Base-by-base conservation (phyloP, 768 basidiomycete genomes). In the Lentinula aciculospora region DNA sequence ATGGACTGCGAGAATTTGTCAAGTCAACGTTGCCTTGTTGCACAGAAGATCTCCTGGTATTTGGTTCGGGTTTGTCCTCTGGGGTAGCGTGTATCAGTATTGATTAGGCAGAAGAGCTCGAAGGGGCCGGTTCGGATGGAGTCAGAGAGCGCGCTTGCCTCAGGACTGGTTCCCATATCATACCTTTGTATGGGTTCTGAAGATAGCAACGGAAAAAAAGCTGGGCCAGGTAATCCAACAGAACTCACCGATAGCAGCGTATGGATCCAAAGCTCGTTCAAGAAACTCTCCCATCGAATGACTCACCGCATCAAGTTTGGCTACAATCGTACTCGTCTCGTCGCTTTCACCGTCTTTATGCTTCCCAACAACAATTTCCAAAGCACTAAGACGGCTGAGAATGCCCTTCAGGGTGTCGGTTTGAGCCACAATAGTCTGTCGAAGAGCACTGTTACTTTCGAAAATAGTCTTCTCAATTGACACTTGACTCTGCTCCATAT, bases 201-300 rank as follows among this genome's bases (percentile, higher is more conserved):
- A 6, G 17, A 25, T 2, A n/a, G 23, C n/a, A 21, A n/a, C 21
- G 17, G 9, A 17, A 39, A 28, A 42, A 5, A 39, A 40, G 21
- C 12, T 15, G 23, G 9, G 2, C 13, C 5, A n/a, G 4, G 27
- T 3, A 17, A 21, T 29, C 7, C 21, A 13, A 15, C 10, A 23
- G 23, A n/a, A 45, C 54, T 31, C n/a, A 56, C 54, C 54, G 19
- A 15, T 12, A 29, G 42, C 5, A 19, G 54, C 54, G 29, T 40
- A 56, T 25, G 54, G 54, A 34, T 56, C 54, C 23, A 8, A 13
- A 21, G 37, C 25, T 46, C 54, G 39, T 15, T 56, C 54, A 4
- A 56, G 54, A 9, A 56, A 27, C 40, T 56, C 54, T 9, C 19
- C 54, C 39, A 56, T 46, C 31, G 54, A 37, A 32, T 44, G 15